These are phyloP conservation scores for Eutypella sp. DNA, from an alignment of 2,329 filamentous ascomycete species.

Conservation along the genomic window DNA sequence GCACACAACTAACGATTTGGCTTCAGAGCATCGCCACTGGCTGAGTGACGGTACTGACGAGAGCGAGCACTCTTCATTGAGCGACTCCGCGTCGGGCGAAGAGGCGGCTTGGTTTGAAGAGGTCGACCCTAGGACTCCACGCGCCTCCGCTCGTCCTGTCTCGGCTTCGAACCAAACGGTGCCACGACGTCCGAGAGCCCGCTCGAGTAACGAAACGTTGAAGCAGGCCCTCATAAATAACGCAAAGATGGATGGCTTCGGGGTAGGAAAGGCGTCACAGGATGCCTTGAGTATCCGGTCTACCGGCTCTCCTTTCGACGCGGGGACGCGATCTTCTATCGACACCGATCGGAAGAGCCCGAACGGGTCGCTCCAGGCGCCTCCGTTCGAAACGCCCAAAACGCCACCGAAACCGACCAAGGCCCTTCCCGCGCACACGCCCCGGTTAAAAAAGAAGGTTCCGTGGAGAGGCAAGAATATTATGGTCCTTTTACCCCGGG, in stretches of 20 bases:
- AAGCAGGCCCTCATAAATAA: slow-evolving; percentile 32
- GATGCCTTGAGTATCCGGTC: slow-evolving; percentile 25
- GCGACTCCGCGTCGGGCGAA: slow-evolving; percentile 54
- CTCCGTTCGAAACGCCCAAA: slow-evolving; percentile 15
- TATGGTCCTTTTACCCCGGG: slow-evolving; percentile 62
- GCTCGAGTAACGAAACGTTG: slow-evolving; percentile 54
- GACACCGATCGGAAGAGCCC: slow-evolving; percentile 23
- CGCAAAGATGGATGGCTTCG: slow-evolving; percentile 22
- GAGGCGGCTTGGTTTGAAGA: slow-evolving; percentile 45
- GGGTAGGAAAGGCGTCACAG: slow-evolving; percentile 15
- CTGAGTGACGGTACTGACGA: slow-evolving; percentile 71
- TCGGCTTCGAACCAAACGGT: slow-evolving; percentile 21
- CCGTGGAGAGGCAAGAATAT: slow-evolving; percentile 73
- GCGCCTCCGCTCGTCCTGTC: slow-evolving; percentile 31
- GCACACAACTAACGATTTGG: slow-evolving; percentile 67
- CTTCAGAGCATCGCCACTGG: slow-evolving; percentile 73
- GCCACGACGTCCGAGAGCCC: slow-evolving; percentile 37
- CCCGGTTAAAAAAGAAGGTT: slow-evolving; percentile 65
- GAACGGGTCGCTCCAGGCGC: slow-evolving; percentile 22
- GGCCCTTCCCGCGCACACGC: slow-evolving; percentile 39
- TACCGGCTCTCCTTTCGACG: slow-evolving; percentile 22
- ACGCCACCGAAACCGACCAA: slow-evolving; percentile 29
- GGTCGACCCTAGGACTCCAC: slow-evolving; percentile 43
- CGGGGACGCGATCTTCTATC: slow-evolving; percentile 26
- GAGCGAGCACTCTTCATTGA: slow-evolving; percentile 72